Evolutionary conservation across 2,329 filamentous ascomycete species (phyloP).

Genomic region (Trichoderma lentiforme): DNA sequence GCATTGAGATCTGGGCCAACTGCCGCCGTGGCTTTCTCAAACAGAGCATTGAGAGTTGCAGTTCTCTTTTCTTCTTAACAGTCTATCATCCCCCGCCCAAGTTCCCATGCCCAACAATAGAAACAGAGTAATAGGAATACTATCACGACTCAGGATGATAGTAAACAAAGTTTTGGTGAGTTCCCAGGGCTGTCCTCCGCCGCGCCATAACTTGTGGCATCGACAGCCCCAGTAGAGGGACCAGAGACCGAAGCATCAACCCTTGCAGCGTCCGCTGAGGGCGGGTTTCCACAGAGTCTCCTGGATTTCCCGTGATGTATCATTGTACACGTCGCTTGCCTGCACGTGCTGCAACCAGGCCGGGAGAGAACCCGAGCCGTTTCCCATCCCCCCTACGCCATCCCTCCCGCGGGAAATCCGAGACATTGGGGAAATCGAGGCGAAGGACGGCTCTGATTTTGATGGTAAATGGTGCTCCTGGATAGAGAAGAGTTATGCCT

Average conservation of each 20-base stretch:
- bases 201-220: background rate
- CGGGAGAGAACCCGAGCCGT: too few species aligned
- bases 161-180: background rate
- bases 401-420: too few species aligned
- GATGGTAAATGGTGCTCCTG: background rate
- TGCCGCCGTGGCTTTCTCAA: slow-evolving; percentile 37
- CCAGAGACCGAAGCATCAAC: background rate
- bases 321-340: background rate
- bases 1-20: slow-evolving; percentile 44
- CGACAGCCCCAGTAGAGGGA: background rate
- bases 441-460: background rate
- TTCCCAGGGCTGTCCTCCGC: background rate
- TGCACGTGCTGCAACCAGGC: background rate
- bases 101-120: slow-evolving; percentile 12
- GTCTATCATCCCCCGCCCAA: background rate
- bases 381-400: too few species aligned
- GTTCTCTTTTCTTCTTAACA: background rate
- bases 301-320: background rate
- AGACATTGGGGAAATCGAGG: too few species aligned
- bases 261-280: background rate
- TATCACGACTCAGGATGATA: background rate
- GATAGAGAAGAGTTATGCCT: too few species aligned
- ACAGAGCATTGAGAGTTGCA: too few species aligned
- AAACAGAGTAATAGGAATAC: background rate
- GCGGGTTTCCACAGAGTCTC: background rate